phyloP scores from a whole-genome alignment of 805 yeast species.

The Candida maltosa region DNA sequence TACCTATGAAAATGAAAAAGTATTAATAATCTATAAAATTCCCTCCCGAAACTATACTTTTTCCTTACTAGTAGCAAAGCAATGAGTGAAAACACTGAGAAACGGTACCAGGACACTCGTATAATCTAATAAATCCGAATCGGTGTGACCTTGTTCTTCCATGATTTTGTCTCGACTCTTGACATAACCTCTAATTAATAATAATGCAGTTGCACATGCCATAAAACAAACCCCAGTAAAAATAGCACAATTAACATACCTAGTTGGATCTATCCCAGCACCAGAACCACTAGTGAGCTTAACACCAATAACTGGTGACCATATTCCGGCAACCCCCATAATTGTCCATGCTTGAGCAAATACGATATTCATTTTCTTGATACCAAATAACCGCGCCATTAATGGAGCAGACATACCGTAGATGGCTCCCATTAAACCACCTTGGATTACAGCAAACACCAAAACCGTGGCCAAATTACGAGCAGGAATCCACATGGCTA shows the following conservation, averaged over 20 bases:
- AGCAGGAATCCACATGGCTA: slow-evolving; percentile 47
- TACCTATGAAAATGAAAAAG: no score
- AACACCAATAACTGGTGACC: slow-evolving; percentile 61
- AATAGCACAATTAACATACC: slow-evolving; percentile 51
- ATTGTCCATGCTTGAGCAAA: slow-evolving; percentile 53
- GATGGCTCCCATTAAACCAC: slow-evolving; percentile 58
- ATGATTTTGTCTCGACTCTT: slow-evolving; percentile 42
- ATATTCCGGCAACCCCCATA: slow-evolving; percentile 48
- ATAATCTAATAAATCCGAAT: slow-evolving; percentile 9
- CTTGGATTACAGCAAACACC: slow-evolving; percentile 49
- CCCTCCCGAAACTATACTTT: no score
- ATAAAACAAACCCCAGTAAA: slow-evolving; percentile 58
- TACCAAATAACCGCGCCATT: slow-evolving; percentile 51
- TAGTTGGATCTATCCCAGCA: slow-evolving; percentile 33
- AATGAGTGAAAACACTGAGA: background rate
- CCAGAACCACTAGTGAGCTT: slow-evolving; percentile 36
- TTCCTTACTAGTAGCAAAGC: background rate
- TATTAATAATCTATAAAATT: no score
- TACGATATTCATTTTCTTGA: slow-evolving; percentile 46
- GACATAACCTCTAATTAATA: slow-evolving; percentile 53
- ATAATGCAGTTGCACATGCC: slow-evolving; percentile 39
- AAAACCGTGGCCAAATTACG: slow-evolving; percentile 55
- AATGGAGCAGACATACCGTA: slow-evolving; percentile 56
- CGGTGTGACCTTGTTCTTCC: slow-evolving; percentile 7
- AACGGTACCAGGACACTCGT: background rate